Base-by-base conservation (phyloP, 805 yeast species). In the Starmerella bombi region DNA sequence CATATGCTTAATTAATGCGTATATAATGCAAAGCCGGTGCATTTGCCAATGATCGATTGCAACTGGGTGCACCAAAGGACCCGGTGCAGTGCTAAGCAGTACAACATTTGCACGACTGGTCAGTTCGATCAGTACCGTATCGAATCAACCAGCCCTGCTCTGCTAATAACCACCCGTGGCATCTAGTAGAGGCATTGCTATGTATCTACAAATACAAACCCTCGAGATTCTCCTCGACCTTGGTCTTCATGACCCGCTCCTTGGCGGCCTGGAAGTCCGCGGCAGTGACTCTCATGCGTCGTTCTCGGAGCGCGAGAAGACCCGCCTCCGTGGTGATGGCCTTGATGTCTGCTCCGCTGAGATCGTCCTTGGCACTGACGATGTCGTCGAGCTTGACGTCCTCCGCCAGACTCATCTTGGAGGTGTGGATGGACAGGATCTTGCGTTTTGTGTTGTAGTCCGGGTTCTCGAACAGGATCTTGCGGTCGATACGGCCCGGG, bases 241-340 rank as follows among this genome's bases (percentile, higher is more conserved):
- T 88, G 60, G 86, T 88, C 72, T 88, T 88, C 74, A 88, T 71
- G 37, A 88, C 94, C 54, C 94, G 75, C 61, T 88, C 97, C 66
- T 85, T 81, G 12, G 95, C 98, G 50, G 77, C 76, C 60, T 80
- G 78, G 67, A 88, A 88, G 59, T 88, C 98, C 46, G 81, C 83
- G 22, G 86, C 91, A 27, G 88, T 83, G 30, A 88, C 97, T 65
- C 85, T 93, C 94, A 88, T 88, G 65, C 97, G 75, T 63, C 97
- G 78, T 61, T 88, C 97, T 62, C 97, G 77, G 58, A 88, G 69
- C 1, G 97, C 97, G 56, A 85, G 72, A 64, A 88, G 70, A 42
- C 97, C 97, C 1, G 97, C 96, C 60, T 88, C 97, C 1, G 97
- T 86, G 60, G 96, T 85, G 49, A 88, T 84, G 42, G 96, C 97